These are phyloP conservation scores for Aureobasidium musti DNA, from an alignment of 2,329 filamentous ascomycete species.

Conservation along the genomic window DNA sequence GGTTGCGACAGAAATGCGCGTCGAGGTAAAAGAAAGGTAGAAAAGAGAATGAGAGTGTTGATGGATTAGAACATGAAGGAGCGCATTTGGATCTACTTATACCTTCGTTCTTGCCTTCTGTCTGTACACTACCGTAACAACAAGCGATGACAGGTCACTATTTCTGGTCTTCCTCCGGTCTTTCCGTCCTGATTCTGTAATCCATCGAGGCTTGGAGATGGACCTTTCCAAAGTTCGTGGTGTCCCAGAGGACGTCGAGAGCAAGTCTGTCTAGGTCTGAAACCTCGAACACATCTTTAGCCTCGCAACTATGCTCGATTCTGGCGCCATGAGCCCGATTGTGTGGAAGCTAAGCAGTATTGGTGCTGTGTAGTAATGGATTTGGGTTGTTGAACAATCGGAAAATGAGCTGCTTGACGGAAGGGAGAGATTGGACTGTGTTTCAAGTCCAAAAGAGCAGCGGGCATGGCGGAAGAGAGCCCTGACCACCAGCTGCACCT, in stretches of 20 bases:
- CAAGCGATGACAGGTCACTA: constrained; percentile 7
- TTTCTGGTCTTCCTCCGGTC: background rate
- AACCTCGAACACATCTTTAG: constrained; percentile 14
- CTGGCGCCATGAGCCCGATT: background rate
- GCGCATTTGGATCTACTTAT: constrained; percentile 9
- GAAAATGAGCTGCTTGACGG: constrained; percentile 17
- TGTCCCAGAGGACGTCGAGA: background rate
- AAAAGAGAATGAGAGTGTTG: constrained; percentile 15
- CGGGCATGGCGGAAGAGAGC: constrained; percentile 5
- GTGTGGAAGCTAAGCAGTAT: background rate
- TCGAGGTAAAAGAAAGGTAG: background rate
- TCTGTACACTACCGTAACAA: background rate
- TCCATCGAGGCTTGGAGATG: constrained; percentile 13
- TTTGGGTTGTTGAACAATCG: background rate
- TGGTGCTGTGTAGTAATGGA: background rate
- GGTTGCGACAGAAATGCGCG: background rate
- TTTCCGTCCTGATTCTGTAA: background rate
- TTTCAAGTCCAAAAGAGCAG: constrained; percentile 25
- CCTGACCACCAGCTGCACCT: background rate
- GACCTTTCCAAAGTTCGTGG: constrained; percentile 5
- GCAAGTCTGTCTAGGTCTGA: no score
- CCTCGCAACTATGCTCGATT: constrained; percentile 5
- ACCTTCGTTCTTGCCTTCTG: constrained; percentile 1
- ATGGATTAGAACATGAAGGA: background rate
- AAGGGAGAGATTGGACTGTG: constrained; percentile 18